Evolutionary conservation across 2,329 filamentous ascomycete genomes (phyloP).

Genomic region (Parafenestella ontariensis): DNA sequence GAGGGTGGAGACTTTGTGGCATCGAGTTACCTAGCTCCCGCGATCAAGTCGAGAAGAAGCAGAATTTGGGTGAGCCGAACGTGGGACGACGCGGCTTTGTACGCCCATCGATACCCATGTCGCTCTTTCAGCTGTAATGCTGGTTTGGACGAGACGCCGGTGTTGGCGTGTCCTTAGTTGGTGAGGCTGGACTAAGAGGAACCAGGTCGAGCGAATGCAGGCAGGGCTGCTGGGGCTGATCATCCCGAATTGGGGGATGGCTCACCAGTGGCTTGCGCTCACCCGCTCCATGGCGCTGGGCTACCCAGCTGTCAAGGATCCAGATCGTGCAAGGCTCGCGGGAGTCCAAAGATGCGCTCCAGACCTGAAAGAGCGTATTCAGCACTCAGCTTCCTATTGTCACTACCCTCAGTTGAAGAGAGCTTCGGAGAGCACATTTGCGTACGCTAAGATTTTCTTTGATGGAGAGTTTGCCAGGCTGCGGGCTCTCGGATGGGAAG

Average conservation of each 20-base stretch:
- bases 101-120: conserved; percentile 25
- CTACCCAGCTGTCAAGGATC: conserved; percentile 23
- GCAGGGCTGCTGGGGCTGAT: conserved; percentile 9
- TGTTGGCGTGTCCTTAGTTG: conserved; percentile 32
- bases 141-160: conserved; percentile 17
- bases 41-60: conserved; percentile 9
- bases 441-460: not conserved
- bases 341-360: conserved; percentile 1
- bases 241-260: conserved; percentile 15
- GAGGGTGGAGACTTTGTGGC: conserved; percentile 16
- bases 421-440: not conserved
- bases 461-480: not conserved
- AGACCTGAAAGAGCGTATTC: not conserved
- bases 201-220: conserved; percentile 21
- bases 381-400: not conserved
- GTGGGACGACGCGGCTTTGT: conserved; percentile 31
- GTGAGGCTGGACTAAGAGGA: conserved; percentile 34
- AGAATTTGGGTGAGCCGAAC: conserved; percentile 13
- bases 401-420: not conserved
- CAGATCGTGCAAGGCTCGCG: conserved; percentile 10
- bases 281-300: conserved; percentile 21
- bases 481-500: not conserved
- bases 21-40: conserved; percentile 32
- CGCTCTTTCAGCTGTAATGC: conserved; percentile 33
- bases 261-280: conserved; percentile 32